A percentile compares a stretch with the other conserved stretches of the same genome.
phyloP scores from a whole-genome alignment of 73 alveolate genomes.

The Blepharisma stoltei region DNA sequence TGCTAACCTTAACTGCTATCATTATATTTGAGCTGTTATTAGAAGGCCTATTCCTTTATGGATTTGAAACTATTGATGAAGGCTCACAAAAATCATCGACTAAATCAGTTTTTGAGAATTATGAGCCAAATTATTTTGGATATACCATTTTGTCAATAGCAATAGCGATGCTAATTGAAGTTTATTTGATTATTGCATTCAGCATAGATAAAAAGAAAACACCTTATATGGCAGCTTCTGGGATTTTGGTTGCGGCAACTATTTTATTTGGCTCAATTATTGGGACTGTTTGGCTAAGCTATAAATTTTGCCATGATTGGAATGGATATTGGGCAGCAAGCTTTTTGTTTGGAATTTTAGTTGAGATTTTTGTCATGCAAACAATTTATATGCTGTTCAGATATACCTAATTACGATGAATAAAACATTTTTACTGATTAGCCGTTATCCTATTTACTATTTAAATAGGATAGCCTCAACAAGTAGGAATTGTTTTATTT shows the following conservation, averaged over 20 bases:
- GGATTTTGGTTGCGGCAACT: not conserved
- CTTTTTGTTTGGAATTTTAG: conserved; percentile 14
- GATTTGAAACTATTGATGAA: not conserved
- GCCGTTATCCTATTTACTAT: too few species aligned
- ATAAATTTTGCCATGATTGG: not conserved
- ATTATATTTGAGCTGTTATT: not conserved
- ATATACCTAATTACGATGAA: too few species aligned
- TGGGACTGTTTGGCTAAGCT: not conserved
- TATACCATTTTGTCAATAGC: not conserved
- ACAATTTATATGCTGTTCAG: not conserved
- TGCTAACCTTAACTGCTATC: not conserved
- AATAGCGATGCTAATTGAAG: not conserved
- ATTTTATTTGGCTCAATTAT: not conserved
- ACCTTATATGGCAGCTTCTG: not conserved
- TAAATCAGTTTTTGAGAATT: not conserved
- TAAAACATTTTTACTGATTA: too few species aligned
- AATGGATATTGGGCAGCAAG: conserved; percentile 1
- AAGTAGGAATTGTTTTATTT: too few species aligned
- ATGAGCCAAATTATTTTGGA: not conserved
- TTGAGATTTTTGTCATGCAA: not conserved
- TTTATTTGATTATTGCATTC: not conserved
- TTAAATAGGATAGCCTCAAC: too few species aligned
- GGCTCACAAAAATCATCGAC: not conserved
- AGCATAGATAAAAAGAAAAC: not conserved
- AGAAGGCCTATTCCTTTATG: not conserved